phyloP scores from a whole-genome alignment of 2,329 filamentous ascomycete genomes.

The Trematosphaeria pertusa region DNA sequence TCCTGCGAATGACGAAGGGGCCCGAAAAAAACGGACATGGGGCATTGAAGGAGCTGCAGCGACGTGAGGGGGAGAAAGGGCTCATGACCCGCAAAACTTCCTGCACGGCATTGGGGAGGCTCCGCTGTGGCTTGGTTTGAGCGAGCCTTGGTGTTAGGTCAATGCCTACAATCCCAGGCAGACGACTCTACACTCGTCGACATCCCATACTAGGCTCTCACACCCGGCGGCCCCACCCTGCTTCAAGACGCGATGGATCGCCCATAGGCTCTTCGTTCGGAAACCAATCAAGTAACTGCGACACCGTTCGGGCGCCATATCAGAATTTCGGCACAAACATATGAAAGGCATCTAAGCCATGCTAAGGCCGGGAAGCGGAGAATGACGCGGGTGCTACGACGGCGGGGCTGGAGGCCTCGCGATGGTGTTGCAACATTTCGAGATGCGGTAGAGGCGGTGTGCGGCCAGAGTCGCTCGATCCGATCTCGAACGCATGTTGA shows the following conservation, averaged over 20 bases:
- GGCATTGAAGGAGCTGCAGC: not conserved
- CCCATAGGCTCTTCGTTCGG: conserved; percentile 68
- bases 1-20: not conserved
- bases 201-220: conserved; percentile 77
- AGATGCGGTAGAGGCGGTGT: not conserved
- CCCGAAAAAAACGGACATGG: not conserved
- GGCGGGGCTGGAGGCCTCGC: not conserved
- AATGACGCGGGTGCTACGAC: not conserved
- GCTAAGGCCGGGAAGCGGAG: not conserved
- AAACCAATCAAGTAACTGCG: conserved; percentile 64
- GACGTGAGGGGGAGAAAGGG: not conserved
- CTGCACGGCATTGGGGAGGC: not conserved
- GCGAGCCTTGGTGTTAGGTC: too few relatives aligned
- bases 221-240: conserved; percentile 67
- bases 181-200: conserved; percentile 69
- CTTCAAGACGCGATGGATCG: conserved; percentile 71
- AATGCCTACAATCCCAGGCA: not conserved
- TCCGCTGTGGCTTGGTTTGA: not conserved
- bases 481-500: conserved; percentile 3
- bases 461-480: conserved; percentile 1
- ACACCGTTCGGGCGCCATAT: not conserved
- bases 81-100: not conserved
- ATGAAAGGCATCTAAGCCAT: not conserved
- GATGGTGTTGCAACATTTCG: conserved; percentile 3
- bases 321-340: not conserved